Conservation (phyloP, 176 grass and related monocot genomes). For the Triticum aestivum region DNA sequence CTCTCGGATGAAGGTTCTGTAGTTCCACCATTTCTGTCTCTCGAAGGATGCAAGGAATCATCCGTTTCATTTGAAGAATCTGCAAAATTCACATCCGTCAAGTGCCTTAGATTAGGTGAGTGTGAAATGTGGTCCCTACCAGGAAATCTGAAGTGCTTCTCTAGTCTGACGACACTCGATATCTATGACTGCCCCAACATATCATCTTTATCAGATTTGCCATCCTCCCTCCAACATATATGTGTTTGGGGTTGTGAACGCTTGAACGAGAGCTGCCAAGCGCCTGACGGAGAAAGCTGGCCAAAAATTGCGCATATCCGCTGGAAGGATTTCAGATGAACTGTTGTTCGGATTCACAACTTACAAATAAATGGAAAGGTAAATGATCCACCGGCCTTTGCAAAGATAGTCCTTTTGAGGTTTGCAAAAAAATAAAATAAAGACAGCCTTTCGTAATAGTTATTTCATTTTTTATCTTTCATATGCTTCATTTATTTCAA, state of each 20-base stretch:
- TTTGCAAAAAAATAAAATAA: too few relatives aligned
- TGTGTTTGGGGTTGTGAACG: fast-evolving
- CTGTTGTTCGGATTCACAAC: too few relatives aligned
- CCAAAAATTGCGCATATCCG: conserved; percentile 5
- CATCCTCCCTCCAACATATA: not conserved
- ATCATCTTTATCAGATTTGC: not conserved
- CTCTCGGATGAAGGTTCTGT: not conserved
- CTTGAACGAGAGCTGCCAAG: not conserved
- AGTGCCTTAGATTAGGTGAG: fast-evolving
- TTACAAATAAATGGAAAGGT: not conserved
- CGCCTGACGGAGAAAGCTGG: conserved; percentile 21
- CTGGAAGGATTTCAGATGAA: not conserved
- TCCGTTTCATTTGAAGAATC: not conserved
- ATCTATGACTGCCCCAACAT: fast-evolving
- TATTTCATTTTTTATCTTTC: not conserved
- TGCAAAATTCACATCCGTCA: not conserved
- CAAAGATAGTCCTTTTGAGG: not conserved
- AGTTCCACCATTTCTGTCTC: not conserved
- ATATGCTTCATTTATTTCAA: not conserved
- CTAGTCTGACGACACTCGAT: fast-evolving
- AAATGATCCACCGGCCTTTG: not conserved
- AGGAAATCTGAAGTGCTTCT: not conserved
- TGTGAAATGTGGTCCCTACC: not conserved
- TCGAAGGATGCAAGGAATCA: not conserved
- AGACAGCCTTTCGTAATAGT: not conserved